phyloP scores from a whole-genome alignment of 2,329 filamentous ascomycete species.

The Monilinia fructigena region DNA sequence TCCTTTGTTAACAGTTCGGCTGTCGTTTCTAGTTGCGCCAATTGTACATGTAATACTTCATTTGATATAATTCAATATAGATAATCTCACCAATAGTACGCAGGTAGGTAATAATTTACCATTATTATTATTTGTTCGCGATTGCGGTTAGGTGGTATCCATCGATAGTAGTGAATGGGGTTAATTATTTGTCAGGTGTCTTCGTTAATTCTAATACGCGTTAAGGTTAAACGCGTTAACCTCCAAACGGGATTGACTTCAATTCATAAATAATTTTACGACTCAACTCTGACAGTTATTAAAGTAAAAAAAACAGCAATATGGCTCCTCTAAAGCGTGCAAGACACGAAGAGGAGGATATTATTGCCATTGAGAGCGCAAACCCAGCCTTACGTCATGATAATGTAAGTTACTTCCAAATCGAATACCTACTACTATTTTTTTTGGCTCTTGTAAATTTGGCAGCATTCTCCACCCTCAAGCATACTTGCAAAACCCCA shows the following conservation, averaged over 20 bases:
- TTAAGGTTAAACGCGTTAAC: not conserved
- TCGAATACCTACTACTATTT: not conserved
- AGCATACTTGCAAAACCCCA: not conserved
- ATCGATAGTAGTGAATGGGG: not conserved
- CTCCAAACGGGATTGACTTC: not conserved
- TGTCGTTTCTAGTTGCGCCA: not conserved
- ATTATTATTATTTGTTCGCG: no score
- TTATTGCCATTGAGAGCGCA: conserved; percentile 37
- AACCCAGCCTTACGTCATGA: conserved; percentile 34
- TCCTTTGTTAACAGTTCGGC: no score
- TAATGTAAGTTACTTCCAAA: conserved; percentile 19
- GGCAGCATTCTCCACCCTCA: not conserved
- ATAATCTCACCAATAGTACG: no score
- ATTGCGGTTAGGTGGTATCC: no score
- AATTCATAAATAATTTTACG: not conserved
- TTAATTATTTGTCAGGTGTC: conserved; percentile 11
- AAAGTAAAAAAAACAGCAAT: not conserved
- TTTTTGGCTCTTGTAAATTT: not conserved
- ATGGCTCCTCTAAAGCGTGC: conserved; percentile 48
- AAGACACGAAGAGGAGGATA: conserved; percentile 39
- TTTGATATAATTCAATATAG: not conserved
- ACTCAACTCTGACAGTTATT: not conserved
- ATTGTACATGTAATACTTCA: not conserved
- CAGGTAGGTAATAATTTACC: no score
- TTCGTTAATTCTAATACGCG: not conserved